A percentile compares a stretch with the other conserved stretches of the same genome.
Evolutionary conservation across 2,329 filamentous ascomycete species (phyloP).

Genomic region (Colletotrichum tabaci): DNA sequence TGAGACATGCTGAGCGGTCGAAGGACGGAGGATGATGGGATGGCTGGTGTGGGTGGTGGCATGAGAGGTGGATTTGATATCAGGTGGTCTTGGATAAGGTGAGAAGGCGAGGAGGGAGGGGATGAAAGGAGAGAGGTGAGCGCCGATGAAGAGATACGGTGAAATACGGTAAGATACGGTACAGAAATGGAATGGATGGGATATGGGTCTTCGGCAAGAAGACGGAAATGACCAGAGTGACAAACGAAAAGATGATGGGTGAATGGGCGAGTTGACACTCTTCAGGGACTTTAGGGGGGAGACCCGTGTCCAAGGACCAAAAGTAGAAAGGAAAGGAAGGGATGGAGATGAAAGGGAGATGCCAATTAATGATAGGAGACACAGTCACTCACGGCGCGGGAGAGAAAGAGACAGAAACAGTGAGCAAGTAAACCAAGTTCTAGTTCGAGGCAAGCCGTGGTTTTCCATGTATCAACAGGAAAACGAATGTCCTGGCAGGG

Average conservation of each 20-base stretch:
- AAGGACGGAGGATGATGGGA: conserved; percentile 1
- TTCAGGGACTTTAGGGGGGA: background rate
- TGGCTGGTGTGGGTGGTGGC: conserved; percentile 11
- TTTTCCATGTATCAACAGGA: background rate
- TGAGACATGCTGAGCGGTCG: conserved; percentile 20
- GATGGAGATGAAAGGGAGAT: conserved; percentile 14
- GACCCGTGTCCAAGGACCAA: background rate
- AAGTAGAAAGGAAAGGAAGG: conserved; percentile 1
- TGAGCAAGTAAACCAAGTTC: background rate
- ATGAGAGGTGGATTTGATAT: conserved; percentile 25
- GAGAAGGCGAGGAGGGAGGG: background rate
- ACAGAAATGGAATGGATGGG: conserved; percentile 11
- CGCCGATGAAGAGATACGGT: conserved; percentile 10
- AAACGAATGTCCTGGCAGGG: background rate
- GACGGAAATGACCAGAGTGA: conserved; percentile 3
- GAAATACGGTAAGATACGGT: conserved; percentile 15
- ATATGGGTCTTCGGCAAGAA: background rate
- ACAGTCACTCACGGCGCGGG: background rate
- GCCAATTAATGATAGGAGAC: background rate
- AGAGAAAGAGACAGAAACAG: background rate
- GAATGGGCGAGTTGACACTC: background rate
- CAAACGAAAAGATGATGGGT: background rate
- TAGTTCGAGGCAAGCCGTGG: background rate
- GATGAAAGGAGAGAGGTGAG: background rate
- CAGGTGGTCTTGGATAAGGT: conserved; percentile 6